Conservation (phyloP, 2,329 filamentous ascomycete genomes). For the Cladosporium sphaerospermum region DNA sequence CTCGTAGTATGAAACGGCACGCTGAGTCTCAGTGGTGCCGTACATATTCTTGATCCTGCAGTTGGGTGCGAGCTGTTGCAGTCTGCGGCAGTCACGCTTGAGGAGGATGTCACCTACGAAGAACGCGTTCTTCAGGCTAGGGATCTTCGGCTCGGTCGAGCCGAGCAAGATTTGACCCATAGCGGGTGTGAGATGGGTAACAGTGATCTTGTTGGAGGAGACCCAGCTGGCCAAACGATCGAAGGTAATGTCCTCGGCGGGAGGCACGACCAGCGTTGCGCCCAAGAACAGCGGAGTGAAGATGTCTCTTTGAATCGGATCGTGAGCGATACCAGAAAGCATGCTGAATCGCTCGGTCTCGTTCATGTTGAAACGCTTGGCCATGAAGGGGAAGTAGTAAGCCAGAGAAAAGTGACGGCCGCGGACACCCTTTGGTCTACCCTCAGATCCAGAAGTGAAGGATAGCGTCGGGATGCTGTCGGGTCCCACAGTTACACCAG, state of each 20-base stretch:
- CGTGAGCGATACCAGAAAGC: conserved; percentile 76
- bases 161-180: conserved; percentile 96
- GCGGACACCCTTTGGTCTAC: conserved; percentile 75
- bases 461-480: conserved; percentile 72
- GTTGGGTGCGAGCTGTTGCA: conserved; percentile 72
- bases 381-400: conserved; percentile 92
- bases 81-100: conserved; percentile 68
- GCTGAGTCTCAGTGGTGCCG: conserved; percentile 78
- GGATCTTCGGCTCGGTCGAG: conserved; percentile 60
- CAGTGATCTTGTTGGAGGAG: conserved; percentile 63
- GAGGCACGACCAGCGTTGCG: conserved; percentile 69
- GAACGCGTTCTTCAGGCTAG: conserved; percentile 67
- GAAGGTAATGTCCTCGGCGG: conserved; percentile 77
- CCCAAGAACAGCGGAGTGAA: conserved; percentile 87
- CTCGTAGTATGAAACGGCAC: conserved; percentile 77
- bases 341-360: conserved; percentile 72
- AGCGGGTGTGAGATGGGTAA: conserved; percentile 86
- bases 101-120: conserved; percentile 90
- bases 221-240: conserved; percentile 89
- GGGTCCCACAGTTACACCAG: conserved; percentile 74
- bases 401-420: conserved; percentile 82
- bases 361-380: conserved; percentile 68
- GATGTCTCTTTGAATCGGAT: conserved; percentile 63
- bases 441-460: conserved; percentile 62
- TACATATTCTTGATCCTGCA: conserved; percentile 78